phyloP scores from a whole-genome alignment of 2,329 filamentous ascomycete species.

The Grosmannia clavigera region DNA sequence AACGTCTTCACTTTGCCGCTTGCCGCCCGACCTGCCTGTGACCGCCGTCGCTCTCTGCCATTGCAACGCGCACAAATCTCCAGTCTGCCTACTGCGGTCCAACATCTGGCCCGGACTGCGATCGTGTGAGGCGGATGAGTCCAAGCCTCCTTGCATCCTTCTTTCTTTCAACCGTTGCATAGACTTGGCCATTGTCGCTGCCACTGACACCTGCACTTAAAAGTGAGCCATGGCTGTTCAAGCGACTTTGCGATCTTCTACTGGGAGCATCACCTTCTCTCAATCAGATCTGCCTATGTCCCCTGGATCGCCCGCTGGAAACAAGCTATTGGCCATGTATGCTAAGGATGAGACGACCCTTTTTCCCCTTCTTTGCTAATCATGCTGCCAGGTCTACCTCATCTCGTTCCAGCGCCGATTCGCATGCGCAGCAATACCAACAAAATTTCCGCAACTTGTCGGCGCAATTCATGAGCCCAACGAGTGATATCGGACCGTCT shows the following conservation, averaged over 20 bases:
- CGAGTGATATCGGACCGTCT: constrained; percentile 62
- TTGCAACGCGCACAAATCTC: neutral
- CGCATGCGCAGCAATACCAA: constrained; percentile 37
- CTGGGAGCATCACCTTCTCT: constrained; percentile 43
- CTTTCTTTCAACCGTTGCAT: neutral
- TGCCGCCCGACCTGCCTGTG: neutral
- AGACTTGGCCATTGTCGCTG: neutral
- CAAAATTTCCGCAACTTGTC: constrained; percentile 34
- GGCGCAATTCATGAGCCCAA: constrained; percentile 46
- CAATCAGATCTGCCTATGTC: constrained; percentile 14
- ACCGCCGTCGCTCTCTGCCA: neutral
- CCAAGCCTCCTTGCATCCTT: neutral
- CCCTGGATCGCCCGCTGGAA: neutral
- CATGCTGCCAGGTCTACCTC: constrained; percentile 25
- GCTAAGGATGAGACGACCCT: constrained; percentile 12
- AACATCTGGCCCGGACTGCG: neutral
- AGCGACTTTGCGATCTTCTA: constrained; percentile 50
- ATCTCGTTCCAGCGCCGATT: constrained; percentile 24
- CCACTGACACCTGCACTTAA: neutral
- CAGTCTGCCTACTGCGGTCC: neutral
- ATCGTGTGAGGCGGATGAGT: neutral
- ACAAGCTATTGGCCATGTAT: constrained; percentile 37
- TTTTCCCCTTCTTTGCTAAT: neutral
- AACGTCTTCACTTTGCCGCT: neutral
- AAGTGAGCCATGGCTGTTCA: constrained; percentile 40